A percentile compares a stretch with the other conserved stretches of the same genome.
phyloP scores from a whole-genome alignment of 1,284 basidiomycete species.

The Peniophora sp. region DNA sequence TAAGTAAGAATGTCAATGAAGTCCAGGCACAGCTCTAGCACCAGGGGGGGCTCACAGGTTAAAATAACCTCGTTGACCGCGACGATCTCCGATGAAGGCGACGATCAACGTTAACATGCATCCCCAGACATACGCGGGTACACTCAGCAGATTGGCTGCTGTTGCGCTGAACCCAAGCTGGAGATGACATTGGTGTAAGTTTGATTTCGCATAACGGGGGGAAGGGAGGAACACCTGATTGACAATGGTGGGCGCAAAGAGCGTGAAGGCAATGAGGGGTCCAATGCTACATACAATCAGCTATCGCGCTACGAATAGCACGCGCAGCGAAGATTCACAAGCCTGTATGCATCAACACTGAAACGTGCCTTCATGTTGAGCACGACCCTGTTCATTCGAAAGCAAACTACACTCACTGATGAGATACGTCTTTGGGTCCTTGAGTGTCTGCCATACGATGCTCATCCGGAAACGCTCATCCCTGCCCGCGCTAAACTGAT shows the following conservation, averaged over 20 bases:
- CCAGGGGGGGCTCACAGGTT: slow-evolving; percentile 30
- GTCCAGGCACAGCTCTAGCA: slow-evolving; percentile 2
- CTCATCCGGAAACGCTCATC: slow-evolving; percentile 40
- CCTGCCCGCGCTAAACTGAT: slow-evolving; percentile 32
- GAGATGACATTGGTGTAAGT: background rate
- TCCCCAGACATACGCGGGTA: slow-evolving; percentile 42
- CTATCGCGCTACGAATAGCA: background rate
- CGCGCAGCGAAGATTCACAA: slow-evolving; percentile 25
- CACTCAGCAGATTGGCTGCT: slow-evolving; percentile 44
- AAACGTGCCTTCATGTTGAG: too few species aligned
- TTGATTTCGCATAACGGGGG: background rate
- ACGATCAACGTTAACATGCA: slow-evolving; percentile 41
- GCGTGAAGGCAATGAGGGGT: slow-evolving; percentile 45
- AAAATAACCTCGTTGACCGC: slow-evolving; percentile 35
- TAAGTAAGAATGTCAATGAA: slow-evolving; percentile 12
- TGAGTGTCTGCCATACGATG: slow-evolving; percentile 37
- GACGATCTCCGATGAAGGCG: slow-evolving; percentile 40
- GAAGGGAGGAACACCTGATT: slow-evolving; percentile 26
- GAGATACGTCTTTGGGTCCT: slow-evolving; percentile 46
- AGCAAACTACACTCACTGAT: slow-evolving; percentile 25
- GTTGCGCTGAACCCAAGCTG: slow-evolving; percentile 36
- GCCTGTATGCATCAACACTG: slow-evolving; percentile 41
- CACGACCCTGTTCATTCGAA: too few species aligned
- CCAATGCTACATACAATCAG: slow-evolving; percentile 25
- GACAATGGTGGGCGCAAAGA: slow-evolving; percentile 50